Evolutionary conservation across 768 basidiomycete genomes (phyloP), one percentile per base, ranked within the genome.

Genomic region (Mycena venus): DNA sequence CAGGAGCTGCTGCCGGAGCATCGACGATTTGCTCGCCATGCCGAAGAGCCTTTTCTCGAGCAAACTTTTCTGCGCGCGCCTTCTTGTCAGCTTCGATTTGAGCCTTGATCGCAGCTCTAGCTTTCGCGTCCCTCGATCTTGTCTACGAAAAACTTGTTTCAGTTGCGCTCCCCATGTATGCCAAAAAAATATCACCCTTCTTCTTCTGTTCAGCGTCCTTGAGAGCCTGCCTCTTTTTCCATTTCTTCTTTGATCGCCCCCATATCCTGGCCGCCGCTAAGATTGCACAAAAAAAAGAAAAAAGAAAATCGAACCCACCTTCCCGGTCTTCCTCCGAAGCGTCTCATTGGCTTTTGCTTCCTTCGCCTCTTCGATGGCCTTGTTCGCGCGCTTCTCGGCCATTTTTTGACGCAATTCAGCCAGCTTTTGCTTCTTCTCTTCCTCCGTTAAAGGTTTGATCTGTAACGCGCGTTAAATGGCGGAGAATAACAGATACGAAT

Each of bases 1-100:
- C 77, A 6, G 86, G 75, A 1, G 83, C 77, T 15, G 82, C 55
- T n/a, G 85, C 72, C 25, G 83, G 68, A 17, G 84, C 81, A 29
- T 86, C 84, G 27, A 86, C 78, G 23, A 86, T 79, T n/a, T 85
- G 80, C 66, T 86, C 85, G 1, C 97, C 97, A 40, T 98, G 96
- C 36, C 97, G 90, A 9, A 97, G 81, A 0, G 97, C 97, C 82
- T 99, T 99, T 84, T 99, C 98, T 58, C 92, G 87, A 0, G 97
- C 97, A 2, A 92, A 88, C 79, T 95, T 97, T 80, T 94, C 96
- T 0, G 96, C 96, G 23, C 98, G 91, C 11, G 91, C 93, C 64
- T 91, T 90, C 85, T 97, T 99, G 86, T 98, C 97, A 0, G 93
- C 95, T 83, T 97, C 97, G 76, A 99, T 98, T 82, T 98, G 97